Conservation (phyloP, 1,139 yeast genomes). For the Williopsis jadinii region DNA sequence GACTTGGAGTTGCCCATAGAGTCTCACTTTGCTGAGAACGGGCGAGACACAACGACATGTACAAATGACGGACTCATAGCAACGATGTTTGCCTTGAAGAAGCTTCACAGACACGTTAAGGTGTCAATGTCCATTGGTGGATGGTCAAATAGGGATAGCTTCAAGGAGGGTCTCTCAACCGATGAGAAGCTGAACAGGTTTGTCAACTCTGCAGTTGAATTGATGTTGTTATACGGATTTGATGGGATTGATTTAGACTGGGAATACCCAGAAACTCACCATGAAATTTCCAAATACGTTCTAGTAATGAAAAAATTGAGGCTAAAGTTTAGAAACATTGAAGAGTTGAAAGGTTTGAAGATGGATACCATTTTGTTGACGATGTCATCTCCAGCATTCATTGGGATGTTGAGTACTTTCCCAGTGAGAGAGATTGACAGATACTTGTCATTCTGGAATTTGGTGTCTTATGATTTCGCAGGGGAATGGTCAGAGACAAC, state of each 20-base stretch:
- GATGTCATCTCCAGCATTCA: constrained; percentile 72
- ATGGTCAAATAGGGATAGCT: constrained; percentile 57
- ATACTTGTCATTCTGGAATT: constrained; percentile 63
- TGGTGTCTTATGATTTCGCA: constrained; percentile 86
- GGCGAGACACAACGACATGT: not conserved
- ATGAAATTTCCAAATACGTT: constrained; percentile 42
- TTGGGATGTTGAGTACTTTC: constrained; percentile 36
- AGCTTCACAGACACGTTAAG: constrained; percentile 41
- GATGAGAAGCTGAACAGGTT: constrained; percentile 37
- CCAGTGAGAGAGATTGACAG: constrained; percentile 47
- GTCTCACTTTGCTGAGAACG: constrained; percentile 4
- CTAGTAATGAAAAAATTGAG: constrained; percentile 40
- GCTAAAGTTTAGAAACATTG: constrained; percentile 33
- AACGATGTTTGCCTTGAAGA: constrained; percentile 19
- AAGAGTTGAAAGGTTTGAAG: constrained; percentile 19
- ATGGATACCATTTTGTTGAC: constrained; percentile 43
- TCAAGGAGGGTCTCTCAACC: constrained; percentile 40
- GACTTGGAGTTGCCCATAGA: constrained; percentile 44
- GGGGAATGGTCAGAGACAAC: constrained; percentile 69
- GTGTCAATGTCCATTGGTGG: constrained; percentile 83
- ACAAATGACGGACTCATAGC: constrained; percentile 13
- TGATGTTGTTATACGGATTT: constrained; percentile 52
- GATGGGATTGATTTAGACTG: constrained; percentile 95
- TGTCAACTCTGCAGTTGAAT: constrained; percentile 39
- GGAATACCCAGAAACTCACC: constrained; percentile 66